Evolutionary conservation across 768 basidiomycete species (phyloP), one percentile per base, ranked within the genome.

Genomic region (Nidularia pulvinata): DNA sequence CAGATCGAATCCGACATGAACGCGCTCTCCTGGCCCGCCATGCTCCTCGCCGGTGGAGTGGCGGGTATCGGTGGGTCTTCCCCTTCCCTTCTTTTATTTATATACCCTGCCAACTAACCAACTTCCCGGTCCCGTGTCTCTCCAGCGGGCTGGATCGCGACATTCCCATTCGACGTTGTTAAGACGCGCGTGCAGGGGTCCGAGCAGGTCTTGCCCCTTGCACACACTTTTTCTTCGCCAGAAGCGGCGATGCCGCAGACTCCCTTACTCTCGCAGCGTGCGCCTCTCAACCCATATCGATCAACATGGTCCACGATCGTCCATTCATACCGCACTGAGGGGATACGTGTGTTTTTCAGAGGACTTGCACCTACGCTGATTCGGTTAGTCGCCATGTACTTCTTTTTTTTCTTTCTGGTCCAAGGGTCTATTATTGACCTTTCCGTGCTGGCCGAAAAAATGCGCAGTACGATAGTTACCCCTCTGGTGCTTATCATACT

Each of bases 151-250:
- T 95, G 93, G 93, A 36, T 85, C 0, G 76, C 74, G 2, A 95
- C 93, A 1, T 97, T 96, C 66, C 92, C 93, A 2, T 75, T 94
- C 52, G 94, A 97, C 62, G 89, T 94, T 3, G 79, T 95, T 56
- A 96, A 97, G 72, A 95, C 95, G 11, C 83, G 93, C 5, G 82
- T 95, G 60, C 94, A 97, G 67, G 82, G 83, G 32, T 75, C 66
- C 36, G 62, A 69, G 35, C 59, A 61, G 4, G 49, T 64, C 10
- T 33, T 45, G 33, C 30, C 14, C 36, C 52, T 33, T 6, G 48
- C 42, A 11, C 36, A 48, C 46, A 30, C 25, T 30, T 30, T 30
- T 30, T 30, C 25, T 30, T 30, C 25, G 25, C 25, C 25, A 30
- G 25, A 3, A 30, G 25, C 25, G 4, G 25, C 25, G 25, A 30